Conservation (phyloP, 2,329 filamentous ascomycete species). For the Diplodia intermedia region DNA sequence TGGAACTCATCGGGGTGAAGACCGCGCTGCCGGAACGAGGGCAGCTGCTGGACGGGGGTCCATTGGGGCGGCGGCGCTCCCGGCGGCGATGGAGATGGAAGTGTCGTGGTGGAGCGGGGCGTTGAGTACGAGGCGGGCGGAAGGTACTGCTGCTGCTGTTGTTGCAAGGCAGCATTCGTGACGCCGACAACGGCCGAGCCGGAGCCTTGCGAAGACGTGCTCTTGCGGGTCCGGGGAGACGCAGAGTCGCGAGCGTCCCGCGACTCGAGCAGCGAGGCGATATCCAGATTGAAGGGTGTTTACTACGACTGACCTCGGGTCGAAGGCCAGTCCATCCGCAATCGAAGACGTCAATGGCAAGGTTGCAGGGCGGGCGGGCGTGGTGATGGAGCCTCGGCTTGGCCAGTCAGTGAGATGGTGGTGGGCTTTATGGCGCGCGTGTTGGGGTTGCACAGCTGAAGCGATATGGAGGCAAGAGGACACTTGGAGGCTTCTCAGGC, state of each 20-base stretch:
- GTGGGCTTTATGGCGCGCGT: slow-evolving; percentile 1
- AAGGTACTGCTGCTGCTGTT: slow-evolving; percentile 40
- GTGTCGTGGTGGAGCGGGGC: slow-evolving; percentile 15
- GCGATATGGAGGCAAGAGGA: not conserved
- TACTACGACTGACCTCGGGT: slow-evolving; percentile 25
- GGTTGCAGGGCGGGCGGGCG: not conserved
- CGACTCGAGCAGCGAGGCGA: slow-evolving; percentile 84
- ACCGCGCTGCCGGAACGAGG: slow-evolving; percentile 5
- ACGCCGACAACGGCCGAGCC: not conserved
- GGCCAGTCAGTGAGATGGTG: too few relatives aligned
- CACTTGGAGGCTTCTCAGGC: not conserved
- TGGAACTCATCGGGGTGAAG: slow-evolving; percentile 46
- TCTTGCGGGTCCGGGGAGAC: slow-evolving; percentile 62
- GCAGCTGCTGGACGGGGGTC: slow-evolving; percentile 16
- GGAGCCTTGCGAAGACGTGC: slow-evolving; percentile 41
- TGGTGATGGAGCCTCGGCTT: not conserved
- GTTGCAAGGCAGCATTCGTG: not conserved
- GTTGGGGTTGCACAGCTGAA: slow-evolving; percentile 7
- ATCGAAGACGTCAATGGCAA: slow-evolving; percentile 4
- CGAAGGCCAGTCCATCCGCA: slow-evolving; percentile 45
- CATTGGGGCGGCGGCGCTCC: slow-evolving; percentile 18
- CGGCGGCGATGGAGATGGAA: slow-evolving; percentile 23
- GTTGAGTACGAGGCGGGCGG: slow-evolving; percentile 46
- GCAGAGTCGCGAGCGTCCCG: slow-evolving; percentile 66
- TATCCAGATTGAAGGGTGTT: slow-evolving; percentile 77